These are phyloP conservation scores for Gossypium laxum DNA, from an alignment of 441 rosid genomes.

Conservation along the genomic window DNA sequence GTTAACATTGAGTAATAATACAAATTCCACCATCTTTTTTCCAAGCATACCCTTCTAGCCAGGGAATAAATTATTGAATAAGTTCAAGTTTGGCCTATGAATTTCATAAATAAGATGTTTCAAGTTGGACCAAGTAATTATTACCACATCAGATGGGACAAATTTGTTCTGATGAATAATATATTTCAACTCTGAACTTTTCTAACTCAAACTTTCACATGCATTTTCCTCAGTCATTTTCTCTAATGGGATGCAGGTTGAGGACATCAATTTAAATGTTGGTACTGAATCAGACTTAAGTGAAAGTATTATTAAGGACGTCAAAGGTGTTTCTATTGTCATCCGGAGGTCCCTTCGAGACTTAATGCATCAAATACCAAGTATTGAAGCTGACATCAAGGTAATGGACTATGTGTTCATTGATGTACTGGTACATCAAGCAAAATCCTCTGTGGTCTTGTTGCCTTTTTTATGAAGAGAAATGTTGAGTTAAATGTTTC, in stretches of 20 bases:
- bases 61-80: background rate
- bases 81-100: background rate
- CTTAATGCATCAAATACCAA: constrained; percentile 76
- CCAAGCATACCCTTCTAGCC: background rate
- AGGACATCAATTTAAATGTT: constrained; percentile 91
- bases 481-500: constrained; percentile 16
- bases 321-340: constrained; percentile 80
- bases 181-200: constrained; percentile 1
- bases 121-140: background rate
- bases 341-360: constrained; percentile 83
- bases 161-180: background rate
- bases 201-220: constrained; percentile 4
- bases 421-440: constrained; percentile 5
- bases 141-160: background rate
- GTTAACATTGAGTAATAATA: background rate
- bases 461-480: constrained; percentile 9
- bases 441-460: background rate
- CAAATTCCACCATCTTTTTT: background rate
- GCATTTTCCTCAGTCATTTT: background rate
- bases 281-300: constrained; percentile 70
- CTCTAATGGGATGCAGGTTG: constrained; percentile 40
- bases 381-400: constrained; percentile 60
- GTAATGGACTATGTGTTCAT: constrained; percentile 32
- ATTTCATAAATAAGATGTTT: constrained; percentile 1
- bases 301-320: constrained; percentile 86